phyloP scores from a whole-genome alignment of 768 basidiomycete species.

The Trametes cingulata region DNA sequence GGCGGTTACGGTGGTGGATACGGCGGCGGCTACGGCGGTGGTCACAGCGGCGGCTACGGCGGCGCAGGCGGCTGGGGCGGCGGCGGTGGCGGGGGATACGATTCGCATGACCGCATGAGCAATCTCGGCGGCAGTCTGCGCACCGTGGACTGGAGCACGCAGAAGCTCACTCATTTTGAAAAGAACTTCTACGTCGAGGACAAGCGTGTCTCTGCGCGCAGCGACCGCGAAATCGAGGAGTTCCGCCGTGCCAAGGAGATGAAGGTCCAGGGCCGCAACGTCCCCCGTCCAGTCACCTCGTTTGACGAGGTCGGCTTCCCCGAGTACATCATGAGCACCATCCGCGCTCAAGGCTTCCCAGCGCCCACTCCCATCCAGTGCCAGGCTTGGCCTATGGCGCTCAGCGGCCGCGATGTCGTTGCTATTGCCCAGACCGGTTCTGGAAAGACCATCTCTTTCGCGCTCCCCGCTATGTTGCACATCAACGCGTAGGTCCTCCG shows the following conservation, averaged over 20 bases:
- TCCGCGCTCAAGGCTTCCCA: conserved; percentile 91
- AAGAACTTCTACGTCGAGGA: conserved; percentile 98
- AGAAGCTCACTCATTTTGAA: conserved; percentile 83
- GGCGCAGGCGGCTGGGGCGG: conserved; percentile 48
- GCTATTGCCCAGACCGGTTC: conserved; percentile 98
- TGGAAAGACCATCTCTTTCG: conserved; percentile 98
- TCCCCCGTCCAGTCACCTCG: conserved; percentile 86
- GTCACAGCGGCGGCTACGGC: conserved; percentile 43
- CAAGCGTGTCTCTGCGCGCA: conserved; percentile 72
- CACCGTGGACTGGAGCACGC: conserved; percentile 79
- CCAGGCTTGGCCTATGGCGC: conserved; percentile 99
- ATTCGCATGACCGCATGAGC: conserved; percentile 71
- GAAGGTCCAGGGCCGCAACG: conserved; percentile 83
- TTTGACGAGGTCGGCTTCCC: conserved; percentile 98
- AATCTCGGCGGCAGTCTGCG: conserved; percentile 81
- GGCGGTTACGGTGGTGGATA: conserved; percentile 37
- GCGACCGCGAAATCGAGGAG: conserved; percentile 85
- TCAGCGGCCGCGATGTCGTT: conserved; percentile 90
- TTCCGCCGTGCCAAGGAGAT: conserved; percentile 86
- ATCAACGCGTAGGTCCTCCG: conserved; percentile 88
- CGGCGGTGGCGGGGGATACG: conserved; percentile 55
- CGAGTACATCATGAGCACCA: conserved; percentile 91
- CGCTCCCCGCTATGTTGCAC: conserved; percentile 98
- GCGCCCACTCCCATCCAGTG: conserved; percentile 95
- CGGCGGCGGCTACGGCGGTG: conserved; percentile 34